phyloP scores from a whole-genome alignment of 2,329 filamentous ascomycete genomes.

The Colletotrichum plurivorum region DNA sequence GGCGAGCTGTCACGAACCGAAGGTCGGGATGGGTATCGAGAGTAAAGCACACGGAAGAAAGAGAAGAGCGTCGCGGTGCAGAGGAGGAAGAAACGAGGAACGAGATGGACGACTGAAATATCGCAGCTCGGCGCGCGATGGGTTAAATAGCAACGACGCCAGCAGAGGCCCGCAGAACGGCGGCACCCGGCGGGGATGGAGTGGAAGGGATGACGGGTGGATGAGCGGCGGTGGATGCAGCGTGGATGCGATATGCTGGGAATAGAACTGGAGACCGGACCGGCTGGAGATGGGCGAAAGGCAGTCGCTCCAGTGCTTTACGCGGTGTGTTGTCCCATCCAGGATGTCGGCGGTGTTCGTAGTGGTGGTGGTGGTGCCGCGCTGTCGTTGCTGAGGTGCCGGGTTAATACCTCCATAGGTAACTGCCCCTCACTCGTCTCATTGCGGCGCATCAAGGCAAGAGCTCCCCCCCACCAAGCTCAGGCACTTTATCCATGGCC shows the following conservation, averaged over 20 bases:
- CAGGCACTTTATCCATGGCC: too few relatives aligned
- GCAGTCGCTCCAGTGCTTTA: background rate
- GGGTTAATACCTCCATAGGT: too few relatives aligned
- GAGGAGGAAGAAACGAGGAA: background rate
- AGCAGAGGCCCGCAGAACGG: slow-evolving; percentile 12
- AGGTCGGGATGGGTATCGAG: slow-evolving; percentile 14
- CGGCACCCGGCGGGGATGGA: slow-evolving; percentile 13
- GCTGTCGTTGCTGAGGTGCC: background rate
- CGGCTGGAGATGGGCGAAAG: too few relatives aligned
- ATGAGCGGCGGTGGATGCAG: background rate
- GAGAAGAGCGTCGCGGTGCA: background rate
- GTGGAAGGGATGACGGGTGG: slow-evolving; percentile 19
- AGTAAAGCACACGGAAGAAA: background rate
- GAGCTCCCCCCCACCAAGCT: background rate
- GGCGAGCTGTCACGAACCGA: background rate
- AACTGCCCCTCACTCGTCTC: slow-evolving; percentile 11
- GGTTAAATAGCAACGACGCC: slow-evolving; percentile 32
- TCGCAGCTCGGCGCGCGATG: slow-evolving; percentile 22
- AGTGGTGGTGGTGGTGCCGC: background rate
- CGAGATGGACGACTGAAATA: slow-evolving; percentile 3
- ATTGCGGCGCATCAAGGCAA: slow-evolving; percentile 27
- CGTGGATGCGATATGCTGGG: slow-evolving; percentile 19
- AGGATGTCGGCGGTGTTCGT: background rate
- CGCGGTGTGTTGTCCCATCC: background rate
- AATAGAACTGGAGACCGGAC: slow-evolving; percentile 7